Conservation (phyloP, 1,284 basidiomycete species). For the Rhodotorula sp. region DNA sequence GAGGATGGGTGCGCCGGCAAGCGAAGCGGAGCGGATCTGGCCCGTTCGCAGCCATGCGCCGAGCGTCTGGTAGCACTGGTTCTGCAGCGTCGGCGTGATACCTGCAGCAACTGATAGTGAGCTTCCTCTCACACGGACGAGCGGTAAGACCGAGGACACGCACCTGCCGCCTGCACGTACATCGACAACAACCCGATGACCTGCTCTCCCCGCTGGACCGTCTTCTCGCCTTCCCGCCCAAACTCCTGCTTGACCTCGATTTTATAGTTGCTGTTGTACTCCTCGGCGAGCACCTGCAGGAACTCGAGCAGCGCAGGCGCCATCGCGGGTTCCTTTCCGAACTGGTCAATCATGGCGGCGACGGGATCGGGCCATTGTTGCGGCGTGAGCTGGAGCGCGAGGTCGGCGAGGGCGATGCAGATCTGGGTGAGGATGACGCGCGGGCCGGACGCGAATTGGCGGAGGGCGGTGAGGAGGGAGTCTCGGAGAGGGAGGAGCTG, state of each 20-base stretch:
- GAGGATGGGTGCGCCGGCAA: constrained; percentile 82
- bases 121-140: background rate
- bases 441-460: constrained; percentile 67
- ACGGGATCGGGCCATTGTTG: constrained; percentile 77
- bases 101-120: constrained; percentile 58
- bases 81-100: constrained; percentile 77
- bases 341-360: constrained; percentile 76
- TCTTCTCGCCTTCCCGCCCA: constrained; percentile 55
- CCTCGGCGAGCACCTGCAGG: constrained; percentile 87
- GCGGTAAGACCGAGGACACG: background rate
- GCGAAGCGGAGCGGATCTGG: constrained; percentile 68
- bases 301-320: constrained; percentile 87
- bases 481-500: constrained; percentile 71
- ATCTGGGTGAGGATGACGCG: constrained; percentile 86
- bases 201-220: constrained; percentile 76
- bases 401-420: constrained; percentile 82
- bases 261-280: constrained; percentile 78
- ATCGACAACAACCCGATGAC: constrained; percentile 79
- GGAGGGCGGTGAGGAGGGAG: constrained; percentile 78
- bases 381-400: constrained; percentile 82
- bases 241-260: constrained; percentile 65
- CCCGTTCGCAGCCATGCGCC: constrained; percentile 86
- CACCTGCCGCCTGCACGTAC: constrained; percentile 87
- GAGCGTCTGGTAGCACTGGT: constrained; percentile 81
- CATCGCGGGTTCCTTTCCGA: constrained; percentile 79